Conservation (phyloP, 2,329 filamentous ascomycete species). For the Neonectria magnoliae region DNA sequence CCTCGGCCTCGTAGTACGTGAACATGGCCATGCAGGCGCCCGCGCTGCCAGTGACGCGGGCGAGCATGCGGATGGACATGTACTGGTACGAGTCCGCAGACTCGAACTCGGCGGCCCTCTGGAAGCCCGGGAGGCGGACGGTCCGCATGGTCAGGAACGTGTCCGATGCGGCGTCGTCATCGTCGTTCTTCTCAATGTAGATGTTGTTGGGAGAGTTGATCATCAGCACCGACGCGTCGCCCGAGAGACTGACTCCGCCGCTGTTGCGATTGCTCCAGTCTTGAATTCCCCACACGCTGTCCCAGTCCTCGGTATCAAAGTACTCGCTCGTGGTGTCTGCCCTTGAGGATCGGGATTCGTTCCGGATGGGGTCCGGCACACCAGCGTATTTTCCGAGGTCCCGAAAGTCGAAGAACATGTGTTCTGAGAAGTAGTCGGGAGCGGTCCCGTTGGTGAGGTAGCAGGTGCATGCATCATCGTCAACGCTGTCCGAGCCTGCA, state of each 20-base stretch:
- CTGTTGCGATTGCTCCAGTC: constrained; percentile 55
- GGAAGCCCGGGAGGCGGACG: constrained; percentile 53
- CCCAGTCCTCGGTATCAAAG: constrained; percentile 51
- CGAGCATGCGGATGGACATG: constrained; percentile 58
- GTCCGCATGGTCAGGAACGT: constrained; percentile 62
- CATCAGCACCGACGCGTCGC: constrained; percentile 48
- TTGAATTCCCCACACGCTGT: constrained; percentile 51
- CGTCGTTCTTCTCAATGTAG: constrained; percentile 57
- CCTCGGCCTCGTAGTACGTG: constrained; percentile 56
- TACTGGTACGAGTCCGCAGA: constrained; percentile 46
- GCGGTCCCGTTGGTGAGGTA: constrained; percentile 59
- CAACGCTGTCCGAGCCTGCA: constrained; percentile 21
- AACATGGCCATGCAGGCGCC: constrained; percentile 65
- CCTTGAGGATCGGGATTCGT: constrained; percentile 40
- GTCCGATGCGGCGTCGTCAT: constrained; percentile 43
- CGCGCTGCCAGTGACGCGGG: constrained; percentile 57
- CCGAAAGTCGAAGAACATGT: constrained; percentile 63
- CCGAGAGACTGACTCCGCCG: constrained; percentile 38
- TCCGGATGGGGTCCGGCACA: constrained; percentile 46
- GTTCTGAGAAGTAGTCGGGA: constrained; percentile 55
- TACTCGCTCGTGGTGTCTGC: constrained; percentile 50
- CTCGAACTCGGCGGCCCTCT: constrained; percentile 61
- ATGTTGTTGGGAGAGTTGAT: constrained; percentile 56
- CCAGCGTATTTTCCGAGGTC: constrained; percentile 52
- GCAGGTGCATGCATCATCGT: constrained; percentile 56